Percentiles rank a stretch among this genome's conserved stretches.
These are phyloP conservation scores for Globisporangium iwayamae DNA, from an alignment of 352 stramenopile species.

Conservation along the genomic window DNA sequence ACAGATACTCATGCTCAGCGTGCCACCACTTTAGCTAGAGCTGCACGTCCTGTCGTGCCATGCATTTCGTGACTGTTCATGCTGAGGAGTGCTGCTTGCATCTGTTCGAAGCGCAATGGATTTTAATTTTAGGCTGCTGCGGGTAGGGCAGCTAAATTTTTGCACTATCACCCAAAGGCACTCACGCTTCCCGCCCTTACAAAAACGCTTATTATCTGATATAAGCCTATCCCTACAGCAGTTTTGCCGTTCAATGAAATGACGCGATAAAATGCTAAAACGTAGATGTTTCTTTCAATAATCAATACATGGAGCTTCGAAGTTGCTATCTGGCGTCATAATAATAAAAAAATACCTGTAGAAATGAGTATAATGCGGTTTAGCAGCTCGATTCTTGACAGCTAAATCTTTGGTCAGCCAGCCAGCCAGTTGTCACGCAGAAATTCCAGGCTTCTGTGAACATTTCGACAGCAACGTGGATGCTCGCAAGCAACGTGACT, in stretches of 20 bases:
- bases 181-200: background rate
- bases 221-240: no score
- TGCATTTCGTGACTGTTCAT: background rate
- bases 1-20: background rate
- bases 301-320: no score
- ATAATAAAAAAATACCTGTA: no score
- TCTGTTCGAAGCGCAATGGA: background rate
- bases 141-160: constrained; percentile 9
- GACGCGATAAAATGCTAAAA: background rate
- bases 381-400: no score
- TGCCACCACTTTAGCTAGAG: background rate
- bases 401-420: background rate
- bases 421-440: background rate
- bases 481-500: no score
- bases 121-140: constrained; percentile 8
- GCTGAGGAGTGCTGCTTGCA: background rate
- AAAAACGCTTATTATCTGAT: background rate
- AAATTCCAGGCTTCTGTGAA: background rate
- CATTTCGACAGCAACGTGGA: background rate
- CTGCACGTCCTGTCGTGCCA: no score
- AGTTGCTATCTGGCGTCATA: no score
- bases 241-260: no score
- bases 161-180: background rate
- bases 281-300: background rate
- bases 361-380: no score